Base-by-base conservation (phyloP, 2,329 filamentous ascomycete genomes). In the Fusarium papillatum region DNA sequence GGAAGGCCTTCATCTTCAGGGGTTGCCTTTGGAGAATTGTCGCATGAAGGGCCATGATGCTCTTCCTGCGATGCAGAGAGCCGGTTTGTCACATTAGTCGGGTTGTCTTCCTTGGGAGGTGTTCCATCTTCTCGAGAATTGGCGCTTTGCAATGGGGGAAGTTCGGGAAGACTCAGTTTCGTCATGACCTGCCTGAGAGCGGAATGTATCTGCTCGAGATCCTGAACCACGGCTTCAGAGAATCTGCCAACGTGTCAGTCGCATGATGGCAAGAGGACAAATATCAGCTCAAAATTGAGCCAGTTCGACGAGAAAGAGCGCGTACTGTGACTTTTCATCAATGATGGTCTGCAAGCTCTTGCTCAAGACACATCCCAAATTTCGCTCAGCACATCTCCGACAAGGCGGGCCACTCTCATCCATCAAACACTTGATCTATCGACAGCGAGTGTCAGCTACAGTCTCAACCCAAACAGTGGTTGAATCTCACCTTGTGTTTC, bases 321-420 rank as follows among this genome's bases (percentile, higher is more conserved):
- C n/a, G 65, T 77, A 85, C 83, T 84, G 83, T 39, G 82, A 82
- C 68, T 84, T 83, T 72, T 86, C 84, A 72, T 84, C 84, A 39
- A 86, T 85, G 26, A 86, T 82, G 2, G 82, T 86, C 71, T 86
- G 84, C 4, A 86, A 77, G 57, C 83, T 85, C 78, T 86, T 86
- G 57, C 84, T 85, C 61, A 86, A 69, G 2, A 85, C 83, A 60
- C 84, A 86, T 1, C 81, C 80, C 34, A 86, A 71, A 46, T 82
- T 83, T 17, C 82, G 73, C 68, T 85, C 83, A 22, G 79, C 71
- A 57, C 84, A 86, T 66, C 84, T 78, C 7, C 81, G 80, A 71
- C 84, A 86, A 5, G 84, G 84, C 4, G 84, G 84, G 1, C 83
- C 83, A 31, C 78, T 81, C 41, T 84, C 82, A 59, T 85, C 84